These are phyloP conservation scores for Phytophthora constricta DNA, from an alignment of 352 stramenopile species.

Conservation along the genomic window DNA sequence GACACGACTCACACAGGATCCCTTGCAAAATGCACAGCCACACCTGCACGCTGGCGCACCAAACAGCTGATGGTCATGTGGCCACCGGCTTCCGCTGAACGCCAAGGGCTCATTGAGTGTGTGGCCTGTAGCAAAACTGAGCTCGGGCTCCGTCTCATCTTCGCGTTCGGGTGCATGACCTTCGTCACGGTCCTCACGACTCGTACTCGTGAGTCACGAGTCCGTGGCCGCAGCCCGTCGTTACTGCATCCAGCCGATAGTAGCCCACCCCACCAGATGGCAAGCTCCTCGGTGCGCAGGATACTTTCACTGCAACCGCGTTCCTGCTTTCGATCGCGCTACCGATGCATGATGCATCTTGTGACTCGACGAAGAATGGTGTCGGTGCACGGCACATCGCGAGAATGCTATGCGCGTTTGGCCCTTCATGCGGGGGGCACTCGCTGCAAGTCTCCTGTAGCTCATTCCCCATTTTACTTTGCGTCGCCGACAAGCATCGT, in stretches of 20 bases:
- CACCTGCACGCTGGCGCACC: not conserved
- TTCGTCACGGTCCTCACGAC: no score
- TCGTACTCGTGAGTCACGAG: no score
- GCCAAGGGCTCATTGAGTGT: not conserved
- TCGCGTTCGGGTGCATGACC: no score
- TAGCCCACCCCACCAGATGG: conserved; percentile 10
- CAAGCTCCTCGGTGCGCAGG: conserved; percentile 7
- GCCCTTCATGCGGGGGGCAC: not conserved
- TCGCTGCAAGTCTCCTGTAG: not conserved
- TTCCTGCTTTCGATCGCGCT: conserved; percentile 3
- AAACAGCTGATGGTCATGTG: not conserved
- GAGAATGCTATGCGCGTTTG: conserved; percentile 3
- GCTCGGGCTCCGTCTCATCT: no score
- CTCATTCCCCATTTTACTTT: conserved; percentile 38
- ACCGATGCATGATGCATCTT: conserved; percentile 20
- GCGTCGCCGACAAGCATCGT: conserved; percentile 29
- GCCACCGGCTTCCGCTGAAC: not conserved
- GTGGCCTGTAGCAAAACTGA: no score
- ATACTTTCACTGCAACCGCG: conserved; percentile 8
- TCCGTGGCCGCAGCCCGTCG: conserved; percentile 7
- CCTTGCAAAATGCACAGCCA: not conserved
- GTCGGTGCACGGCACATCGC: conserved; percentile 29
- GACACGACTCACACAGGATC: not conserved
- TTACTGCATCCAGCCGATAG: conserved; percentile 8
- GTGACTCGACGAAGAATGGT: conserved; percentile 21